Evolutionary conservation across 164 flowering plant genomes (phyloP).

Genomic region (Aristolochia californica): DNA sequence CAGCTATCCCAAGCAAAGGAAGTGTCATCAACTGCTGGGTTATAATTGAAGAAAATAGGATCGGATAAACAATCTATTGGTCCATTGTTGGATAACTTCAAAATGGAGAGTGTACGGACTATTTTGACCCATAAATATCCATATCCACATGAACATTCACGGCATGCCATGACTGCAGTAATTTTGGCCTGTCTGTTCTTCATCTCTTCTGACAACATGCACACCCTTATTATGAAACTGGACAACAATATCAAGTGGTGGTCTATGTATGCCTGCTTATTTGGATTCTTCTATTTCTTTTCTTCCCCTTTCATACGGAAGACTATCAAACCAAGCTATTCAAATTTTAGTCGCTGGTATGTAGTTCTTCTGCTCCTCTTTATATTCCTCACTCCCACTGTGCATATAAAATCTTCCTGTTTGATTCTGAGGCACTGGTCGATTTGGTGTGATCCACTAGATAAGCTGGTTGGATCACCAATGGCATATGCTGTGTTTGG

Average conservation of each 20-base stretch:
- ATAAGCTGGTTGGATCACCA: too few species aligned
- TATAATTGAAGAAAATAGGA: too few species aligned
- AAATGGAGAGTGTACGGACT: slow-evolving; percentile 85
- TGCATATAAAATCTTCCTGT: too few species aligned
- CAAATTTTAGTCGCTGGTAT: slow-evolving; percentile 95
- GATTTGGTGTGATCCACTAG: neutral
- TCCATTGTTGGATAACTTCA: slow-evolving; percentile 42
- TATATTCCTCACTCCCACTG: neutral
- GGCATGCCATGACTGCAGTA: slow-evolving; percentile 89
- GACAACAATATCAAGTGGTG: slow-evolving; percentile 95
- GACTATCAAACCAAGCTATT: slow-evolving; percentile 92
- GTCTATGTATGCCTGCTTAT: slow-evolving; percentile 93
- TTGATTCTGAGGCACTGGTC: neutral
- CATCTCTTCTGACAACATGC: slow-evolving; percentile 92
- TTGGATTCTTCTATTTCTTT: slow-evolving; percentile 98
- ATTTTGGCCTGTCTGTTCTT: slow-evolving; percentile 85
- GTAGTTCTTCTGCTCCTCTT: slow-evolving; percentile 7
- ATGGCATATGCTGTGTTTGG: too few species aligned
- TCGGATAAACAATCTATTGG: too few species aligned
- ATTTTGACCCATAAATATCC: slow-evolving; percentile 72
- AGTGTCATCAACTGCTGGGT: too few species aligned
- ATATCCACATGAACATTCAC: slow-evolving; percentile 95
- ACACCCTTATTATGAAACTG: slow-evolving; percentile 74
- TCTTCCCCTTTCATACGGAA: slow-evolving; percentile 92
- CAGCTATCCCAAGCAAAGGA: too few species aligned